A percentile compares a stretch with the other conserved stretches of the same genome.
Evolutionary conservation across 2,329 filamentous ascomycete species (phyloP).

Genomic region (Beauveria rudraprayagi): DNA sequence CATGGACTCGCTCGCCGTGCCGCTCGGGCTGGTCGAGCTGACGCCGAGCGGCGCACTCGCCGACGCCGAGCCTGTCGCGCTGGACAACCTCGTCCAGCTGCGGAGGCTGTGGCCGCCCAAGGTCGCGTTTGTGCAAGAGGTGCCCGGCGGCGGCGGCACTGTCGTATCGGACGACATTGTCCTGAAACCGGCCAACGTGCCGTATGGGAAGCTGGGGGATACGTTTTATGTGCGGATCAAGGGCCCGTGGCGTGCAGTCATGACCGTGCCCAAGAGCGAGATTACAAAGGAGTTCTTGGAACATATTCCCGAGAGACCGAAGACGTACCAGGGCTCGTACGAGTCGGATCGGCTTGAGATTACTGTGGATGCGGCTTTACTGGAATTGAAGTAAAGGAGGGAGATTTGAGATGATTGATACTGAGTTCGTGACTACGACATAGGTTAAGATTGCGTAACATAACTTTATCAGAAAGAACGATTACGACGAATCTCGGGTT

Average conservation of each 20-base stretch:
- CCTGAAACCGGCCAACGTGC: conserved; percentile 24
- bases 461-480: no score
- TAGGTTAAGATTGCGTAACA: no score
- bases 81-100: conserved; percentile 23
- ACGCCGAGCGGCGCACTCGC: conserved; percentile 20
- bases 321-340: not conserved
- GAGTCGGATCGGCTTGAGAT: not conserved
- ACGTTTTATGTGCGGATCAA: conserved; percentile 23
- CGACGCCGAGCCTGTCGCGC: conserved; percentile 19
- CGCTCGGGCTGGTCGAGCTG: conserved; percentile 28
- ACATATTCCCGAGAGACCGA: not conserved
- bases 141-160: conserved; percentile 26
- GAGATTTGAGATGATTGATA: not conserved
- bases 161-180: conserved; percentile 23
- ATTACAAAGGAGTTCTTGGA: conserved; percentile 12
- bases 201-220: conserved; percentile 23
- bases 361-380: not conserved
- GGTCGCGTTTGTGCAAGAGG: conserved; percentile 24
- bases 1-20: conserved; percentile 27
- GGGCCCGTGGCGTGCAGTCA: conserved; percentile 30
- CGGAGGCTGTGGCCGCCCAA: conserved; percentile 28
- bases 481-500: not conserved
- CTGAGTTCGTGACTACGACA: no score
- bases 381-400: not conserved
- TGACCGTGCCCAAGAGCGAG: conserved; percentile 19